phyloP scores from a whole-genome alignment of 805 yeast species.

The Nakazawaea ishiwadae region DNA sequence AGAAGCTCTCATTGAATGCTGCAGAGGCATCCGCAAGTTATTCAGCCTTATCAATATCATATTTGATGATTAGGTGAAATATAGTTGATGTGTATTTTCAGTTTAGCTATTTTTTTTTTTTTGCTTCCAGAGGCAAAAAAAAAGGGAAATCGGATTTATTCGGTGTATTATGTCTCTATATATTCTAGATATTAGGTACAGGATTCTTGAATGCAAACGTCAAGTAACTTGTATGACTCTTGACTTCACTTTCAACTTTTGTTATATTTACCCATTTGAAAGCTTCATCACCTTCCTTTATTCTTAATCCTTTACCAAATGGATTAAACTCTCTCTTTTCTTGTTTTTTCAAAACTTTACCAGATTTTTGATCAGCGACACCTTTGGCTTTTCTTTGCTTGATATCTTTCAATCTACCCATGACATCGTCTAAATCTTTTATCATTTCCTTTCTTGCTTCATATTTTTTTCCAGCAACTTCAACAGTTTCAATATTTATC shows the following conservation, averaged over 20 bases:
- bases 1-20: too few species aligned
- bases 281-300: slow-evolving; percentile 80
- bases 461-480: slow-evolving; percentile 78
- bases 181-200: too few species aligned
- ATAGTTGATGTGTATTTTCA: too few species aligned
- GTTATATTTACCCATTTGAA: slow-evolving; percentile 85
- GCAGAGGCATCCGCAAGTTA: too few species aligned
- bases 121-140: too few species aligned
- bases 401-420: slow-evolving; percentile 75
- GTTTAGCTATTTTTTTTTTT: too few species aligned
- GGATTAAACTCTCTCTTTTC: slow-evolving; percentile 60
- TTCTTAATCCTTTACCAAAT: slow-evolving; percentile 83
- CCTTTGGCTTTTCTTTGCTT: slow-evolving; percentile 66
- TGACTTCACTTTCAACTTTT: slow-evolving; percentile 76
- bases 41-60: too few species aligned
- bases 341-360: slow-evolving; percentile 10
- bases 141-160: too few species aligned
- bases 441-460: slow-evolving; percentile 90
- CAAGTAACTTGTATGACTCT: slow-evolving; percentile 89
- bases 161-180: too few species aligned
- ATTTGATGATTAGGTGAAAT: too few species aligned
- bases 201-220: slow-evolving; percentile 69
- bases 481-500: slow-evolving; percentile 88
- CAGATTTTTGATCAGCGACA: slow-evolving; percentile 37
- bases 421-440: slow-evolving; percentile 72